Evolutionary conservation across 768 basidiomycete genomes (phyloP), one percentile per base, ranked within the genome.

Genomic region (Suillus subaureus): DNA sequence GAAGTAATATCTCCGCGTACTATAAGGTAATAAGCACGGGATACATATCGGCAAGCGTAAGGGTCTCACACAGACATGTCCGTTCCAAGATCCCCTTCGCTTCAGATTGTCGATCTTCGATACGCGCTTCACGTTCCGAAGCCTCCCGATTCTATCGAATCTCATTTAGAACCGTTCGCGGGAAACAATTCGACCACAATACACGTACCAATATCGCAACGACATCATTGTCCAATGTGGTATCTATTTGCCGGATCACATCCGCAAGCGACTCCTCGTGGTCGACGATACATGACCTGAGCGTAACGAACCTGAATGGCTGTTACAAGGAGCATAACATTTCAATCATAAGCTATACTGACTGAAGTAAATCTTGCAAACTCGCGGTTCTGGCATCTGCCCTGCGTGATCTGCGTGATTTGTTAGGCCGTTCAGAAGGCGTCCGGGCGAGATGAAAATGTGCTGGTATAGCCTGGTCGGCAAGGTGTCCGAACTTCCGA

Each of bases 281-380:
- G 66, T 89, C 87, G 54, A 77, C 66, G 64, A 89, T 83, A 66
- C 79, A 80, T 40, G 83, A 79, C 67, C 88, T 87, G 28, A 87
- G 69, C 57, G 79, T 83, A 40, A 82, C 82, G 33, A 89, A 75
- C 71, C 89, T 90, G 63, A 40, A 68, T 16, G 62, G 58, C 39
- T 61, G 39, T 68, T 45, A 62, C 47, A n/a, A 56, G 6, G 39
- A 21, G 56, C 33, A 49, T 61, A 40, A 51, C 65, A 43, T 6
- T 16, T 56, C 54, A 37, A 57, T n/a, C 56, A 47, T 45, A 35
- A 66, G 61, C 42, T 63, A 33, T 37, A 76, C 87, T 66, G 66
- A 94, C 93, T 87, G 88, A 71, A 89, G 84, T 26, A 94, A 79
- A 67, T 92, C 90, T 64, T 91, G 88, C 82, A 84, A 89, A 13